Conservation (phyloP, 768 basidiomycete genomes). For the Psilocybe azurescens region DNA sequence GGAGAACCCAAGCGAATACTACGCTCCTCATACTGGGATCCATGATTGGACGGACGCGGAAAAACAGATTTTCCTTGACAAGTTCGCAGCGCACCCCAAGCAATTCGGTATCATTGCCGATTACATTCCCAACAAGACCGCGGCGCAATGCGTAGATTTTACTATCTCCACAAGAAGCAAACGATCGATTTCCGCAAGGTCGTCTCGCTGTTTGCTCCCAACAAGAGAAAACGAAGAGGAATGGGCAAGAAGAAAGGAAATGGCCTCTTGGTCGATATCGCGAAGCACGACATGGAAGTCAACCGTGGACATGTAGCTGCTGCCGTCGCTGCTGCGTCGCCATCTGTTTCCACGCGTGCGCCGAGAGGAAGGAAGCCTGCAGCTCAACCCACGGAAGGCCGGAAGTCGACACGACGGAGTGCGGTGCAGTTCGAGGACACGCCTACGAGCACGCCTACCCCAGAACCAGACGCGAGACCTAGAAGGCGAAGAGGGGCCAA, state of each 20-base stretch:
- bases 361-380: conserved; percentile 48
- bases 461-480: conserved; percentile 62
- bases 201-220: conserved; percentile 66
- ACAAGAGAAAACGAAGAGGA: conserved; percentile 66
- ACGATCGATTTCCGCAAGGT: conserved; percentile 85
- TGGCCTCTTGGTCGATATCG: conserved; percentile 81
- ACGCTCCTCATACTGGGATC: conserved; percentile 71
- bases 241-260: conserved; percentile 82
- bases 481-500: conserved; percentile 34
- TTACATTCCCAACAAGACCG: conserved; percentile 81
- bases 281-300: conserved; percentile 72
- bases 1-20: conserved; percentile 78
- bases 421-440: conserved; percentile 53
- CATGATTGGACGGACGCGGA: conserved; percentile 91
- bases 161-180: conserved; percentile 94
- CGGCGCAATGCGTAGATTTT: conserved; percentile 91
- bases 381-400: conserved; percentile 34
- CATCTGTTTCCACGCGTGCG: conserved; percentile 39
- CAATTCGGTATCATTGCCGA: conserved; percentile 94
- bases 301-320: conserved; percentile 26
- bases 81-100: conserved; percentile 87
- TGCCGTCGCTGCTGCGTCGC: conserved; percentile 24
- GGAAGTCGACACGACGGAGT: conserved; percentile 39
- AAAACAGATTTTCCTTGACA: conserved; percentile 75
- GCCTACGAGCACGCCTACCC: conserved; percentile 65